These are phyloP conservation scores for Oryza glaberrima DNA, from an alignment of 176 grass and related monocot species.

Conservation along the genomic window DNA sequence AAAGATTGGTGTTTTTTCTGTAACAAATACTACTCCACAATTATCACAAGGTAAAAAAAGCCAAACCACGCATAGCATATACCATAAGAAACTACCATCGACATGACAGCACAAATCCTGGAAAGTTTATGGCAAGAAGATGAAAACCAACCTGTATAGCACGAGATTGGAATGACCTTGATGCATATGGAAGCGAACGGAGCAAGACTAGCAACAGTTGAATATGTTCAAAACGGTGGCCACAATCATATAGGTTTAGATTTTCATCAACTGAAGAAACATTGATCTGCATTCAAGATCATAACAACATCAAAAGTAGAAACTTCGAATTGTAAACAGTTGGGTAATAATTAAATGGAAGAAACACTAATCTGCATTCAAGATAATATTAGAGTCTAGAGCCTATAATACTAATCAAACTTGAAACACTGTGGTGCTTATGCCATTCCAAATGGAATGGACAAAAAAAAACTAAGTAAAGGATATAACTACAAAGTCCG, in stretches of 20 bases:
- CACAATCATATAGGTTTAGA: conserved; percentile 91
- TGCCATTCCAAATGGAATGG: neutral
- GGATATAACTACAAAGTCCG: conserved; percentile 6
- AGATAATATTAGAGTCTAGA: neutral
- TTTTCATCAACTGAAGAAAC: conserved; percentile 86
- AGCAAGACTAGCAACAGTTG: conserved; percentile 90
- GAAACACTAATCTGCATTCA: neutral
- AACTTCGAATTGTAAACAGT: conserved; percentile 25
- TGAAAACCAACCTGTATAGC: conserved; percentile 85
- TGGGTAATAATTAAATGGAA: neutral
- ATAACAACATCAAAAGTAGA: conserved; percentile 25
- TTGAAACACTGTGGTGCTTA: conserved; percentile 43
- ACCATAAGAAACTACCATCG: conserved; percentile 14
- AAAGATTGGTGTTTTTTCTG: neutral
- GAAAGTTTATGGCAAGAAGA: conserved; percentile 21
- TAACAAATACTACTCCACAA: conserved; percentile 24
- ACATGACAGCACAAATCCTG: conserved; percentile 29
- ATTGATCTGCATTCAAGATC: conserved; percentile 68
- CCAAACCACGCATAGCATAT: conserved; percentile 16
- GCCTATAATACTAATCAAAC: neutral
- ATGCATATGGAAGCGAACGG: conserved; percentile 82
- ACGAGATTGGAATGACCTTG: conserved; percentile 91
- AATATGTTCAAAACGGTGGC: conserved; percentile 92
- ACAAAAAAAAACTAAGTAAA: neutral
- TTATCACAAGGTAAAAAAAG: conserved; percentile 4